Evolutionary conservation across 2,329 filamentous ascomycete genomes (phyloP), one percentile per base, ranked within the genome.

Genomic region (Didymella keratinophila): DNA sequence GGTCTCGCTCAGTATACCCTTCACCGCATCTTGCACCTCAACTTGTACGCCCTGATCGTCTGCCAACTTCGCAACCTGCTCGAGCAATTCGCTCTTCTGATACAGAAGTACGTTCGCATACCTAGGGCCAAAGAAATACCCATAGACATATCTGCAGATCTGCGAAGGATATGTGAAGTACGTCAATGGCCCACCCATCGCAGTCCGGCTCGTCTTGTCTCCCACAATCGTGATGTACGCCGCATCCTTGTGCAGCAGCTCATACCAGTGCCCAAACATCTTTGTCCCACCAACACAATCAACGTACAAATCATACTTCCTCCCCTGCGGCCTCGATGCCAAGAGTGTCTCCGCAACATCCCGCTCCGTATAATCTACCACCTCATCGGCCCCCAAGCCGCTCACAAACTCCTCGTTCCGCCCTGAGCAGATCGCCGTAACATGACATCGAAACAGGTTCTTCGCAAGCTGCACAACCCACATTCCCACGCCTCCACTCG

Each of bases 201-300:
- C 72, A 44, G 76, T 76, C 6, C 80, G 79, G 1, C 58, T 60
- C 14, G 73, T 75, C 54, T 76, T 76, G 48, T 76, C 73, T 4
- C 73, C 73, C 2, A 76, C 73, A 27, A 79, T 80, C 1, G 78
- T 79, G 0, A 79, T 74, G 60, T 81, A 84, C 20, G 74, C 69
- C 8, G 66, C 47, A 70, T 76, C 65, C 8, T 74, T 79, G 20
- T 78, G 67, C 9, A 74, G 58, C 1, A 74, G 43, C 3, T 65
- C 53, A 12, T 61, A 30, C 69, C 68, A 71, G 30, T 67, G 58
- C 9, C 64, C 56, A 64, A 81, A 85, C 20, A 86, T 71, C 2
- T 79, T 67, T 44, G 84, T 80, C 21, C 77, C 77, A 12, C 84
- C 83, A 4, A 81, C 76, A 43, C 79, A 81, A 63, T 86, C 84